phyloP scores from a whole-genome alignment of 306 rosid genomes.

The Castanospermum australe region DNA sequence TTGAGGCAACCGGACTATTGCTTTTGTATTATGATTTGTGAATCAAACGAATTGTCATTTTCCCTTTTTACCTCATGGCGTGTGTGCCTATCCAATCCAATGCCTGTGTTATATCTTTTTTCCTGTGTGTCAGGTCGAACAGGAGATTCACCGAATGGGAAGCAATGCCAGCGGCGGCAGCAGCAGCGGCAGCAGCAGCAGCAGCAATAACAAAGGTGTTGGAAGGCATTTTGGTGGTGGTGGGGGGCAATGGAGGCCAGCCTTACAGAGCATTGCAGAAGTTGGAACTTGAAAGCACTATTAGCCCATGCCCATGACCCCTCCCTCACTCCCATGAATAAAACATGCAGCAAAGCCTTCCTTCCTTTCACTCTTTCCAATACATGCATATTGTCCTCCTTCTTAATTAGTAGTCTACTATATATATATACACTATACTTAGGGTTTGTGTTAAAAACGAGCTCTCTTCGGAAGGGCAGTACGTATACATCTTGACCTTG shows the following conservation, averaged over 20 bases:
- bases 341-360: constrained; percentile 13
- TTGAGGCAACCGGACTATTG: not conserved
- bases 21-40: constrained; percentile 7
- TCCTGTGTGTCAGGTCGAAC: constrained; percentile 44
- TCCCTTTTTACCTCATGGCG: not conserved
- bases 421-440: no score
- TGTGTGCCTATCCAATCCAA: constrained; percentile 19
- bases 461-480: not conserved
- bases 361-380: constrained; percentile 23
- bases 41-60: constrained; percentile 32
- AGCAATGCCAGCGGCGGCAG: constrained; percentile 40
- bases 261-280: constrained; percentile 92
- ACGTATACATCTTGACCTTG: not conserved
- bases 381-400: constrained; percentile 7
- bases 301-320: not conserved
- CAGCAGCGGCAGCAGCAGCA: constrained; percentile 26
- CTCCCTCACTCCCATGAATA: constrained; percentile 19
- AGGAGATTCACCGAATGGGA: constrained; percentile 40
- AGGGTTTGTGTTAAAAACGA: constrained; percentile 26
- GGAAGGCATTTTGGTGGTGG: constrained; percentile 58
- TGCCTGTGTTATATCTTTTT: not conserved
- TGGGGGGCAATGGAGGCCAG: constrained; percentile 90
- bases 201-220: constrained; percentile 33
- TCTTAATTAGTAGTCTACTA: not conserved
- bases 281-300: constrained; percentile 60